Evolutionary conservation across 2,329 filamentous ascomycete species (phyloP), one percentile per base, ranked within the genome.

Genomic region (Apiospora kogelbergensis): DNA sequence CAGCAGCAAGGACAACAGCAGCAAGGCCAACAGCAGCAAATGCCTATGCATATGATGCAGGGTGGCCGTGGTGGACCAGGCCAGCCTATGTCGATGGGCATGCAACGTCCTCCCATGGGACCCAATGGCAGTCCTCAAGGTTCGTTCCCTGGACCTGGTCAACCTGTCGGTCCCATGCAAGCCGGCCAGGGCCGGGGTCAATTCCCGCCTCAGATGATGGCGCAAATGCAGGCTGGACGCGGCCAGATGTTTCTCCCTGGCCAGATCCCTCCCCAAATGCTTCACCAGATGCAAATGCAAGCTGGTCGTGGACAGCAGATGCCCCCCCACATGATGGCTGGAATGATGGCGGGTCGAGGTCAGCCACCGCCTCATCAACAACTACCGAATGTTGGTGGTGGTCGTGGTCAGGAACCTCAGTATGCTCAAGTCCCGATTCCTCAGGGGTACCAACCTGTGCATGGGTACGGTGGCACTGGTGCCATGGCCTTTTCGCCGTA

Each of bases 371-470:
- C 37, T 40, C 40, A 40, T 41, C 65, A 48, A 22, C 63, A 42
- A 15, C 26, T 6, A 9, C 17, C n/a, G 10, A 33, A 33, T 15
- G 13, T 42, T 15, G 15, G 20, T 9, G n/a, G 30, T 3, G 30
- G 30, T 20, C 53, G 53, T 37, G 30, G 68, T 17, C 70, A 64
- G 30, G 68, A 71, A 41, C 67, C 70, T 13, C 73, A 74, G 17
- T 79, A 79, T 63, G 77, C 74, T 48, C 70, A 73, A 60, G 77
- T 79, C 3, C 78, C 78, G 24, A 79, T 79, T 26, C 78, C 78
- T 6, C 71, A 70, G 7, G 76, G 76, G 9, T 79, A 79, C 63
- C 70, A 77, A n/a, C 74, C 77, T 20, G 78, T 79, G 37, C 76
- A 77, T 67, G 76, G 77, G 0, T 79, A 79, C 65, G 76, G 76